phyloP scores from a whole-genome alignment of 2,329 filamentous ascomycete genomes.

The Colletotrichum chlorophyti region DNA sequence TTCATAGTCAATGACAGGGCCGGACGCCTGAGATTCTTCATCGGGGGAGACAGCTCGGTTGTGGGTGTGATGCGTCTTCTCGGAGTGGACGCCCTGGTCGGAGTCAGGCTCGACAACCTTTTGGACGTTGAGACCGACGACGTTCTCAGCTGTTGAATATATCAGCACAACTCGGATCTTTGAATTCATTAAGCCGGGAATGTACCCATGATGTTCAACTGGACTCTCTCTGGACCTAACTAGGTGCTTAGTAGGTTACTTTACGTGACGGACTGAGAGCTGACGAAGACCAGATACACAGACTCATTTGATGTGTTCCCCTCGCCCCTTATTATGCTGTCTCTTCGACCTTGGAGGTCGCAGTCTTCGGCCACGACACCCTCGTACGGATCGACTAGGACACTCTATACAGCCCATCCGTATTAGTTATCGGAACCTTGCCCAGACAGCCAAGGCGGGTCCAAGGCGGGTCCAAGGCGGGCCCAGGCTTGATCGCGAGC shows the following conservation, averaged over 20 bases:
- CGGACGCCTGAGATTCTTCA: slow-evolving; percentile 2
- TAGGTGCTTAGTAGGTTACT: background rate
- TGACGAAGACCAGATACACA: background rate
- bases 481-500: slow-evolving; percentile 24
- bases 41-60: background rate
- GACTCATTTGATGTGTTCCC: background rate
- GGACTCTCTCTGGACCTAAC: background rate
- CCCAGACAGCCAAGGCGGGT: slow-evolving; percentile 13
- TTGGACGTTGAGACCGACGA: slow-evolving; percentile 11
- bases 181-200: background rate
- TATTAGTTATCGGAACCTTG: background rate
- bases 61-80: background rate
- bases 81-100: slow-evolving; percentile 3
- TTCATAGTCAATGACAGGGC: slow-evolving; percentile 2
- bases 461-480: slow-evolving; percentile 17
- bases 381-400: background rate
- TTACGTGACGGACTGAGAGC: background rate
- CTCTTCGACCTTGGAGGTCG: background rate
- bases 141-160: slow-evolving; percentile 12
- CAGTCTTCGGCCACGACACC: background rate
- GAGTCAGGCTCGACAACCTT: slow-evolving; percentile 19
- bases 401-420: background rate
- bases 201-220: slow-evolving; percentile 15
- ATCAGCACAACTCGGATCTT: background rate
- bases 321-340: background rate